Percentiles rank a stretch among this genome's conserved stretches.
Conservation (phyloP, 1,284 basidiomycete genomes). For the Cryptococcus deneoformans region DNA sequence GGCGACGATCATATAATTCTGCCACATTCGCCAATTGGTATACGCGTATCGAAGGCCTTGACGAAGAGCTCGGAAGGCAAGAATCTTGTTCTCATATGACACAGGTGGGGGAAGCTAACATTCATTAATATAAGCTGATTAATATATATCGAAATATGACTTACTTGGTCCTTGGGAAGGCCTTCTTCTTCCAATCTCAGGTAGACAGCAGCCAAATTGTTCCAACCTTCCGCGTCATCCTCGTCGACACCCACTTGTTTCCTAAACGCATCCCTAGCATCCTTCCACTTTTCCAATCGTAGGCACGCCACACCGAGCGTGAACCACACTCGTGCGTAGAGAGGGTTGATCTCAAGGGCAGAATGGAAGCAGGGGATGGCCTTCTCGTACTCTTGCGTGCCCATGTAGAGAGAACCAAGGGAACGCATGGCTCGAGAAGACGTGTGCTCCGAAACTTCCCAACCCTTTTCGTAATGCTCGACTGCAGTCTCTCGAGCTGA, state of each 20-base stretch:
- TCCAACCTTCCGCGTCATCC: constrained; percentile 98
- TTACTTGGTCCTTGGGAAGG: constrained; percentile 27
- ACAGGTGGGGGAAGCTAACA: constrained; percentile 21
- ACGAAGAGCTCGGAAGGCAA: constrained; percentile 92
- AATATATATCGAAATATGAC: not conserved
- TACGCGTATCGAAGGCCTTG: constrained; percentile 80
- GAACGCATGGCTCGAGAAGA: constrained; percentile 89
- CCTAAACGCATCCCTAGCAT: constrained; percentile 77
- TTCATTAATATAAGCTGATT: not conserved
- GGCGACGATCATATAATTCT: constrained; percentile 93
- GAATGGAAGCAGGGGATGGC: constrained; percentile 66
- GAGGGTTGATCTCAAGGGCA: constrained; percentile 84
- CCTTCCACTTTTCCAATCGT: constrained; percentile 75
- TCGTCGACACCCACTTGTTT: constrained; percentile 88
- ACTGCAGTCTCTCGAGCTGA: constrained; percentile 53
- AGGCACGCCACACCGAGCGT: constrained; percentile 88
- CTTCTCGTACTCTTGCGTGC: constrained; percentile 60
- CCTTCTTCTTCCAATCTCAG: constrained; percentile 65
- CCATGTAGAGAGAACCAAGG: constrained; percentile 79
- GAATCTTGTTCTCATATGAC: constrained; percentile 63
- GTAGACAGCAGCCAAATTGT: constrained; percentile 93
- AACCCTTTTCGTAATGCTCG: constrained; percentile 77
- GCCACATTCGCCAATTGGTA: constrained; percentile 98
- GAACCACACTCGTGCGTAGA: constrained; percentile 89
- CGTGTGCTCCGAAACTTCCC: constrained; percentile 72